Base-by-base conservation (phyloP, 108 stramenopile genomes). In the Epipyxis sp. region DNA sequence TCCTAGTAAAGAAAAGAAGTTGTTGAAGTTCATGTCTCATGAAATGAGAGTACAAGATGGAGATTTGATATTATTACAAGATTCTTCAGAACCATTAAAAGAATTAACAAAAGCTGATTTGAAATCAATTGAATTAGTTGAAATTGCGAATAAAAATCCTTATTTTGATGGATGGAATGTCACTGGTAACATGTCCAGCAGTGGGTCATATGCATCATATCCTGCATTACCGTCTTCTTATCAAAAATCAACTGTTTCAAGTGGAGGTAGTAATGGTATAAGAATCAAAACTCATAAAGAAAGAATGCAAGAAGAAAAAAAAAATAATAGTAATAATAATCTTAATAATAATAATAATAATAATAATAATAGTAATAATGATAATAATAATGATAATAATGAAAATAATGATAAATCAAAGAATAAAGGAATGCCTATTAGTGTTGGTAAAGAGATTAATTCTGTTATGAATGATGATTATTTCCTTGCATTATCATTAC, bases 11-110 rank as follows among this genome's bases (percentile, higher is more conserved):
- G 71, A 74, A 74, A 10, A 34, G 43, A 39, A 42, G 25, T 20
- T 54, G 50, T 37, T 74, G 50, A 13, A 42, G 3, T 32, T 43
- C 13, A 74, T 74, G 71, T 13, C 3, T 39, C 25, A 42, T 46
- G 44, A 74, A 10, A 74, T 74, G 71, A 37, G 34, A 39, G 71
- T 65, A 32, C 20, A 6, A 35, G 61, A 74, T 34, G 44, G 71
- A 27, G 71, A 74, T 37, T 32, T 57, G 46, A 13, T 74, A 29
- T 42, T 74, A 29, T 46, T 74, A 37, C 71, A 74, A 25, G 71
- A 74, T 37, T 39, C 6, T 6, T 74, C 71, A 10, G 71, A 74
- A 42, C 71, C 71, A 13, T 57, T 74, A 42, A 35, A 6, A 6
- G 13, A 39, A 6, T 42, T 74, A 39, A 13, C 71, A 34, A 42